Percentiles rank a stretch among this genome's conserved stretches.
phyloP scores from a whole-genome alignment of 2,329 filamentous ascomycete genomes.

The Fusarium zealandicum region DNA sequence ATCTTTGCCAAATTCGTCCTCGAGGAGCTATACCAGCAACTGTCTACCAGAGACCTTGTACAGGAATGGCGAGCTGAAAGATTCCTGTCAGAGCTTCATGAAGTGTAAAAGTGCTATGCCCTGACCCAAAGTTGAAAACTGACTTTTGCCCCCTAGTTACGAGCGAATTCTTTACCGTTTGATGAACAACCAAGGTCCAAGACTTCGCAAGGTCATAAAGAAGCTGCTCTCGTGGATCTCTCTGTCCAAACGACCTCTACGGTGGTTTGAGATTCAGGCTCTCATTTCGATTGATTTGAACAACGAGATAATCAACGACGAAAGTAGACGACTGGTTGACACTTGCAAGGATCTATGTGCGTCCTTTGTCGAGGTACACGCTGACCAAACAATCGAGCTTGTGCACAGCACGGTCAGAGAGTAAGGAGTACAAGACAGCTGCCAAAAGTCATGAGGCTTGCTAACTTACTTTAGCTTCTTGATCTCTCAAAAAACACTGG shows the following conservation, averaged over 20 bases:
- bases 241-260: constrained; percentile 13
- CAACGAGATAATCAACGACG: not conserved
- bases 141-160: not conserved
- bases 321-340: not conserved
- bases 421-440: not conserved
- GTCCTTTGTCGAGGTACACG: constrained; percentile 14
- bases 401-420: constrained; percentile 14
- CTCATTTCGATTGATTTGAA: constrained; percentile 17
- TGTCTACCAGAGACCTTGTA: not conserved
- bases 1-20: constrained; percentile 5
- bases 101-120: not conserved
- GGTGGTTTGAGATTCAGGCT: constrained; percentile 22
- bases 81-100: not conserved
- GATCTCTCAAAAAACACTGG: not conserved
- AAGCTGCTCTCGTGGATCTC: constrained; percentile 15
- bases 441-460: not conserved
- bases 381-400: constrained; percentile 15
- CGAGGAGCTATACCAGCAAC: not conserved
- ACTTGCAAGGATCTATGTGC: constrained; percentile 9
- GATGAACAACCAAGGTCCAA: not conserved
- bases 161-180: constrained; percentile 8
- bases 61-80: not conserved
- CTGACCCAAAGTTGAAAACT: not conserved
- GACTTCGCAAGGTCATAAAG: not conserved
- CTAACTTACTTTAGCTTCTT: not conserved